These are phyloP conservation scores for Trichosanthes truncata DNA, from an alignment of 306 rosid species.

Conservation along the genomic window DNA sequence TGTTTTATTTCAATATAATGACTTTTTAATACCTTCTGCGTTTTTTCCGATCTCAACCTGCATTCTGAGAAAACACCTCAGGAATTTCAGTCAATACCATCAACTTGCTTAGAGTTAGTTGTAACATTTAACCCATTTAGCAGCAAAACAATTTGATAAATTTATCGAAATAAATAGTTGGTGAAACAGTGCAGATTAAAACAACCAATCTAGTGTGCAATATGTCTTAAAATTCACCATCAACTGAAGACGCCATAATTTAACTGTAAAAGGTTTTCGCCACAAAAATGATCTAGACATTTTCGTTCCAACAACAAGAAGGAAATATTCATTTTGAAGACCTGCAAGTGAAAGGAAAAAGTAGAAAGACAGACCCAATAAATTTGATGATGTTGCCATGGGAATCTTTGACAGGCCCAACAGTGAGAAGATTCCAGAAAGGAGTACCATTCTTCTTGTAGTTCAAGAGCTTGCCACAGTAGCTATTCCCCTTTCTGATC, in stretches of 20 bases:
- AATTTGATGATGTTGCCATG: slow-evolving; percentile 59
- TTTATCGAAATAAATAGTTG: not conserved
- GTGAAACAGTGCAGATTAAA: not conserved
- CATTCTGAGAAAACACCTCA: slow-evolving; percentile 49
- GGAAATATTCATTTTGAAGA: not conserved
- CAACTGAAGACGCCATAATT: not conserved
- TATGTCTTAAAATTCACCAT: not conserved
- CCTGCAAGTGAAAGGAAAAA: not conserved
- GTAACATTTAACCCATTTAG: not conserved
- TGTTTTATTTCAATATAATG: slow-evolving; percentile 64
- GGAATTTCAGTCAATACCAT: not conserved
- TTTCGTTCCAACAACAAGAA: not conserved
- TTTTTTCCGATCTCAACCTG: slow-evolving; percentile 94
- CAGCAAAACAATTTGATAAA: not conserved
- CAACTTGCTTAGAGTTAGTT: not conserved
- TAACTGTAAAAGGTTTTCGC: not conserved
- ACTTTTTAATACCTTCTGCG: slow-evolving; percentile 74
- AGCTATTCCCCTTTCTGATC: slow-evolving; percentile 50
- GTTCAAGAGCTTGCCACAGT: slow-evolving; percentile 79
- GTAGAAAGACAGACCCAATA: slow-evolving; percentile 40
- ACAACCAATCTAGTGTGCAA: not conserved
- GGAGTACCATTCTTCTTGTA: slow-evolving; percentile 91
- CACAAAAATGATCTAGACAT: not conserved
- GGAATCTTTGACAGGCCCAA: slow-evolving; percentile 76
- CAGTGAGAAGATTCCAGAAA: slow-evolving; percentile 94